Base-by-base conservation (phyloP, 192 early-diverging fungal genomes). In the Powellomyces hirtus region DNA sequence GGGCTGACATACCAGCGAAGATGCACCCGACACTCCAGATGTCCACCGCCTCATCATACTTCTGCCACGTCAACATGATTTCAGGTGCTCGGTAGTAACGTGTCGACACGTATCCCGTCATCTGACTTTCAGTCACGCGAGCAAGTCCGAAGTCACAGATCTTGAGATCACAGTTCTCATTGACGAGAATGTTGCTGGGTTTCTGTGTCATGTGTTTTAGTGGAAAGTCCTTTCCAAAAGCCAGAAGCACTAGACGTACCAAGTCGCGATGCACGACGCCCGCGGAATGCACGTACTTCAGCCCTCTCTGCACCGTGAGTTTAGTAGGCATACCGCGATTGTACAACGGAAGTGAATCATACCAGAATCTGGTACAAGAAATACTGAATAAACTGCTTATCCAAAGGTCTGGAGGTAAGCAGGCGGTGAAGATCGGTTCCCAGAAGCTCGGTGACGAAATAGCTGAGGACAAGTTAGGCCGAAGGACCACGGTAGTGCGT, bases 131-230 rank as follows among this genome's bases (percentile, higher is more conserved):
- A 65, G 94, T 91, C 44, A 96, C 89, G 65, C 96, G 89, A 2
- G 96, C 96, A 46, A 98, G 76, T 3, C 96, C 96, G 77, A 98
- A 95, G 77, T 98, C 96, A 77, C 94, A 97, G 70, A 98, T 98
- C 83, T 94, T 98, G 38, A 98, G 83, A 74, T 98, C 96, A 71
- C 96, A 96, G 80, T 98, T 95, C 69, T 95, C 94, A 72, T 97
- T 97, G 68, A 98, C 89, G 22, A 98, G 84, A 76, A 98, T 93
- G 68, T 98, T 98, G 75, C 90, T 90, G 13, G 96, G 96, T 86
- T 95, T 94, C 82, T 84, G 62, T 22, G 22, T 35, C 57, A n/a
- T n/a, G 3, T 10, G n/a, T 10, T 22, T 57, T 16, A n/a, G 40
- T 38, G 2, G n/a, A 34, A 60, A 60, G 27, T n/a, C n/a, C n/a